Evolutionary conservation across 495 filamentous ascomycete genomes (phyloP).

Genomic region (Aspergillus leporis): DNA sequence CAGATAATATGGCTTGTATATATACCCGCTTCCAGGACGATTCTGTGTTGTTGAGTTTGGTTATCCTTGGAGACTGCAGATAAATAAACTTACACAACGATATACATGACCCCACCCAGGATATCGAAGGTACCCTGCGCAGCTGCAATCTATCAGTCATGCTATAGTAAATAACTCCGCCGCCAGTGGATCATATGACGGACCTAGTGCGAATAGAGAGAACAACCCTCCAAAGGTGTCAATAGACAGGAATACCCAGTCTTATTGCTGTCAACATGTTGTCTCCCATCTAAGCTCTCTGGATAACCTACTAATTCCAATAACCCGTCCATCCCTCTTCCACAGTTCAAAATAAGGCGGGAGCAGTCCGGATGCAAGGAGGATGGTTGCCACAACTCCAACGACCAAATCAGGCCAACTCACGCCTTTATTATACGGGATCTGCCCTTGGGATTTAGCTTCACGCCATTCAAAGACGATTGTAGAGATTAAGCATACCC

Average conservation of each 20-base stretch:
- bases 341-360: constrained; percentile 73
- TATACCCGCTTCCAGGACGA: constrained; percentile 67
- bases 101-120: constrained; percentile 68
- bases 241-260: constrained; percentile 65
- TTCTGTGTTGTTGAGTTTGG: constrained; percentile 35
- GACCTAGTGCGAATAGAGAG: constrained; percentile 70
- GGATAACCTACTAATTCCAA: constrained; percentile 61
- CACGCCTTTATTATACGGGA: constrained; percentile 53
- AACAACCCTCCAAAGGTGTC: constrained; percentile 75
- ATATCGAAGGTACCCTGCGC: constrained; percentile 71
- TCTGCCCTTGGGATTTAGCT: constrained; percentile 29
- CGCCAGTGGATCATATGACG: constrained; percentile 6
- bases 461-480: not conserved
- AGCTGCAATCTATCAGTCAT: constrained; percentile 36
- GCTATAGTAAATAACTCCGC: not conserved
- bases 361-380: constrained; percentile 61
- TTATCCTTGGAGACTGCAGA: not conserved
- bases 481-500: constrained; percentile 30
- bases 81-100: constrained; percentile 55
- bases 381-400: constrained; percentile 59
- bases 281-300: not conserved
- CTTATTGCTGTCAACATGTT: constrained; percentile 27
- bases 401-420: constrained; percentile 61
- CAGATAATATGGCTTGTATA: constrained; percentile 68
- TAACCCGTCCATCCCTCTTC: constrained; percentile 67